Base-by-base conservation (phyloP, 169 alveolate genomes). In the Plasmodium malariae region DNA sequence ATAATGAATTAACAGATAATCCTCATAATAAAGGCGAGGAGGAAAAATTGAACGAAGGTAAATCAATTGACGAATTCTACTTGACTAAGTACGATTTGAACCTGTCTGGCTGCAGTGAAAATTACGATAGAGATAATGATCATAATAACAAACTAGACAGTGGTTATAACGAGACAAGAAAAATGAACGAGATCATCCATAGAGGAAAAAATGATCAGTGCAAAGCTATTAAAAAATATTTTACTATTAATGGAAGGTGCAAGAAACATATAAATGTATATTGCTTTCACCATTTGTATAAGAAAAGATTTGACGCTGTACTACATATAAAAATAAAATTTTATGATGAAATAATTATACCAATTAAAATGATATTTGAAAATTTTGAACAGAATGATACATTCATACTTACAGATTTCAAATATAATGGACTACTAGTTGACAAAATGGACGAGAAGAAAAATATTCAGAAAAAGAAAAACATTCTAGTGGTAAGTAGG, bases 31-130 rank as follows among this genome's bases (percentile, higher is more conserved):
- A 30, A 83, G 32, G 40, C 17, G n/a, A n/a, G 4, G 19, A 0
- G 3, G 85, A 19, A 49, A 17, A 67, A 21, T 48, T 19, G 30
- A 30, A 70, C 3, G 59, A 59, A 60, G 48, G 55, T 49, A 65
- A 24, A 6, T 55, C 78, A 21, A 78, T 78, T n/a, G 78, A 78
- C 26, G 89, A 78, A 26, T 83, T 83, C 49, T 65, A 83, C 43
- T n/a, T 65, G n/a, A 83, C 91, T 14, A 83, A 43, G 43, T 67
- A 83, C 49, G 83, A 67, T 70, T 67, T 83, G 57, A 67, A 70
- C n/a, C 14, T 28, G 21, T 49, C 73, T 17, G 91, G 67, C 67
- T 74, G 59, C 14, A 40, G 62, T 17, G 67, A 74, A 11, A 36
- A 57, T 49, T 28, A 30, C n/a, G 14, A 24, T 43, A 69, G n/a